These are phyloP conservation scores for Noccaea bulbosa DNA, from an alignment of 345 rosid genomes.

Conservation along the genomic window DNA sequence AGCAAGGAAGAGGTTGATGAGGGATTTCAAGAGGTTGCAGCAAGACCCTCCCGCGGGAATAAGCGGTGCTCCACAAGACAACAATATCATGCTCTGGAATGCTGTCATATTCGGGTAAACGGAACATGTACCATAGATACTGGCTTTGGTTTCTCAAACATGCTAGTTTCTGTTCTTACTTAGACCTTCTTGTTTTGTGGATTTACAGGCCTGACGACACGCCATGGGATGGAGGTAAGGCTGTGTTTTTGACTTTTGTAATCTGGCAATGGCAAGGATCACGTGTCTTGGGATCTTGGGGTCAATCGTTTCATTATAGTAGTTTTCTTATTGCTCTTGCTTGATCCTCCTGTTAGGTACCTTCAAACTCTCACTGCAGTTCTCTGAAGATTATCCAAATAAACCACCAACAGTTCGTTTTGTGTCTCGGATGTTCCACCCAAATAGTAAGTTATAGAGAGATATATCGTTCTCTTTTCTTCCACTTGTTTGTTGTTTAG, in stretches of 20 bases:
- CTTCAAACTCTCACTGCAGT: conserved; percentile 66
- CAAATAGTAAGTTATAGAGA: conserved; percentile 57
- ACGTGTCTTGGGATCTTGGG: conserved; percentile 10
- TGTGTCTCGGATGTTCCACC: conserved; percentile 73
- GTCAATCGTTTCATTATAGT: neutral
- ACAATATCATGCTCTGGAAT: conserved; percentile 68
- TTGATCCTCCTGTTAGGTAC: conserved; percentile 50
- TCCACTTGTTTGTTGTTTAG: neutral
- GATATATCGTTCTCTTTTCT: neutral
- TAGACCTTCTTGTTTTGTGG: conserved; percentile 10
- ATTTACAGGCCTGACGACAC: conserved; percentile 66
- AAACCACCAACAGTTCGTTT: conserved; percentile 71
- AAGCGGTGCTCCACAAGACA: conserved; percentile 74
- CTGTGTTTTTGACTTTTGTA: neutral
- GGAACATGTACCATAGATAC: neutral
- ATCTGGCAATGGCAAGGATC: neutral
- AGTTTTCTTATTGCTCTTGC: conserved; percentile 18
- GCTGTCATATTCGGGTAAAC: conserved; percentile 69
- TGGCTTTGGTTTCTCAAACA: neutral
- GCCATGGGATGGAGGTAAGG: conserved; percentile 66
- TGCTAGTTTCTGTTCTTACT: conserved; percentile 1
- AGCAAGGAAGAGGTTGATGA: conserved; percentile 76
- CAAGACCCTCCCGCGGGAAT: conserved; percentile 75
- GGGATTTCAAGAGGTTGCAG: conserved; percentile 72
- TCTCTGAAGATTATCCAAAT: conserved; percentile 69